Conservation (phyloP, 305 asterid species). For the Solanum hybrid region DNA sequence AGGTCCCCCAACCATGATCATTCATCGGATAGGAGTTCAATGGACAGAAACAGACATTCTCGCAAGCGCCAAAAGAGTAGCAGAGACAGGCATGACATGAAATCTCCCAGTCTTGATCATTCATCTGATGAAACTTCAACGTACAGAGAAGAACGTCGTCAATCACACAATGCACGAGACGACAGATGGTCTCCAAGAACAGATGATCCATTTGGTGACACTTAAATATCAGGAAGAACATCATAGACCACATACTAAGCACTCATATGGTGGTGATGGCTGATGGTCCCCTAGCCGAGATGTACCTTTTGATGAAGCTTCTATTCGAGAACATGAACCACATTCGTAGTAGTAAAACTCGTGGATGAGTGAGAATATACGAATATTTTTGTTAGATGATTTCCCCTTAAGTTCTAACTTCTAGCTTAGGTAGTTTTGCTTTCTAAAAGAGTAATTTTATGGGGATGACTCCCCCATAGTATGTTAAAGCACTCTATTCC, state of each 20-base stretch:
- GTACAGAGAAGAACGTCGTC: background rate
- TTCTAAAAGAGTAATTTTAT: background rate
- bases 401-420: background rate
- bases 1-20: slow-evolving; percentile 19
- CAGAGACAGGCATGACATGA: background rate
- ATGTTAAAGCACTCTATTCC: background rate
- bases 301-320: background rate
- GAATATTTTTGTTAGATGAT: background rate
- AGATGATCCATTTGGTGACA: background rate
- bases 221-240: background rate
- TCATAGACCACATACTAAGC: background rate
- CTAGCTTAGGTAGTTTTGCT: background rate
- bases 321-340: background rate
- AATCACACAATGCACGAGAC: background rate
- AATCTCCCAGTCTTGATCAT: background rate
- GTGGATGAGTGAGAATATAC: background rate
- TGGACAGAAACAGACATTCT: slow-evolving; percentile 25
- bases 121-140: background rate
- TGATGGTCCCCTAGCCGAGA: background rate
- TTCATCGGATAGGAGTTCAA: slow-evolving; percentile 20
- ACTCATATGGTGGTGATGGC: background rate
- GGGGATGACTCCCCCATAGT: background rate
- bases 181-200: slow-evolving; percentile 25
- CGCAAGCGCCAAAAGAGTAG: slow-evolving; percentile 5
- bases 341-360: background rate